These are phyloP conservation scores for Calonectria fujianensis DNA, from an alignment of 2,329 filamentous ascomycete genomes.

Conservation along the genomic window DNA sequence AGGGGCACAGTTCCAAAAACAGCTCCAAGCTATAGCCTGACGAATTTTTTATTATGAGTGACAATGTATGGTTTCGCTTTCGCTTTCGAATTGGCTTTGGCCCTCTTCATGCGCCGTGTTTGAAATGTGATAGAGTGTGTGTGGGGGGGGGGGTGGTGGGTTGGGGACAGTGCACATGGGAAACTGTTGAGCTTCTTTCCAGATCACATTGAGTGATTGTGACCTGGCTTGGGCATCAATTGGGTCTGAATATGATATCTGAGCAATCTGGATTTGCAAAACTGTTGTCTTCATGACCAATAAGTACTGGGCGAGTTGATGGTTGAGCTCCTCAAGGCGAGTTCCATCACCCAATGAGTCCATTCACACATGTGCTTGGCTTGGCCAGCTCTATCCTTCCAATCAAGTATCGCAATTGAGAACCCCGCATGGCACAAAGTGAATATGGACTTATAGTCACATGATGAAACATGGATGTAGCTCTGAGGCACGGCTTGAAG, in stretches of 20 bases:
- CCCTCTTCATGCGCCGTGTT: background rate
- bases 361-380: background rate
- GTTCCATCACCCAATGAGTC: background rate
- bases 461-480: background rate
- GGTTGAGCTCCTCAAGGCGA: background rate
- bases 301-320: background rate
- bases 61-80: no score
- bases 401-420: background rate
- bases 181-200: background rate
- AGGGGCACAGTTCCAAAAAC: background rate
- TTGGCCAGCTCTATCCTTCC: background rate
- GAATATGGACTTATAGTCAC: background rate
- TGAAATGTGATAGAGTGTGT: background rate
- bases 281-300: background rate
- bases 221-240: background rate
- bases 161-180: background rate
- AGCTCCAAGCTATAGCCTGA: background rate
- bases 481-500: background rate
- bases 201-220: constrained; percentile 3
- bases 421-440: no score
- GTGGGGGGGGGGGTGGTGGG: background rate
- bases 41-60: background rate
- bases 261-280: no score
- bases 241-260: no score
- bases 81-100: background rate